phyloP scores from a whole-genome alignment of 2,329 filamentous ascomycete species.

The Epichloe brachyelytri region DNA sequence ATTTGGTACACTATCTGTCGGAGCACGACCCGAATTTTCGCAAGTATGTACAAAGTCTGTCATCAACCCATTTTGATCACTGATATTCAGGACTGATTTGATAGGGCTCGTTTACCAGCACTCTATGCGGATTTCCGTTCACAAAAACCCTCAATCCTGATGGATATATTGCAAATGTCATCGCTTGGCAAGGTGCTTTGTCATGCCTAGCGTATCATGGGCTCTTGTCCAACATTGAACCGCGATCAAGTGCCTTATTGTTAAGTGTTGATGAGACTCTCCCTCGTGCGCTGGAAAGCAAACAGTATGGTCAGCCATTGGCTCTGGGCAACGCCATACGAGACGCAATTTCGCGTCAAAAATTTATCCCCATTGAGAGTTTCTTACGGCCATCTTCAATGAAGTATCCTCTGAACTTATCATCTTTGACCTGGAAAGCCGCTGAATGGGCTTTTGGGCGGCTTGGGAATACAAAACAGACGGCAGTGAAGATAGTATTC shows the following conservation, averaged over 20 bases:
- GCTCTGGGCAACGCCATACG: conserved; percentile 65
- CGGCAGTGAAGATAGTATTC: conserved; percentile 40
- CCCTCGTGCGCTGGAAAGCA: conserved; percentile 56
- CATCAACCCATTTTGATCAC: neutral
- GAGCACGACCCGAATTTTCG: conserved; percentile 48
- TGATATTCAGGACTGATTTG: neutral
- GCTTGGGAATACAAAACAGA: conserved; percentile 44
- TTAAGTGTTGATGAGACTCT: conserved; percentile 50
- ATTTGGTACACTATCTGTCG: conserved; percentile 55
- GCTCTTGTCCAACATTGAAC: conserved; percentile 27
- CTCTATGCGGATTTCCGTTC: conserved; percentile 78
- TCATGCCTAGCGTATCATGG: conserved; percentile 56
- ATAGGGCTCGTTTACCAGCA: conserved; percentile 63
- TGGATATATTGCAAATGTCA: conserved; percentile 68
- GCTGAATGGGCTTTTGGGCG: conserved; percentile 65
- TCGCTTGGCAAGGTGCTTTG: conserved; percentile 66
- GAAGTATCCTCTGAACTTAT: conserved; percentile 59
- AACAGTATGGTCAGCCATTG: conserved; percentile 68
- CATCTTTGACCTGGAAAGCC: conserved; percentile 55
- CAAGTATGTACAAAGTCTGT: conserved; percentile 25
- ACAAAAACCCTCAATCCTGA: conserved; percentile 69
- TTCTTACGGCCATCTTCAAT: conserved; percentile 55
- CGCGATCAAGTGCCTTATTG: conserved; percentile 34
- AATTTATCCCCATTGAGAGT: conserved; percentile 56
- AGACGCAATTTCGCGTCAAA: conserved; percentile 57